A percentile compares a stretch with the other conserved stretches of the same genome.
Conservation (phyloP, 257 asterid species). For the Primulina tabacum region DNA sequence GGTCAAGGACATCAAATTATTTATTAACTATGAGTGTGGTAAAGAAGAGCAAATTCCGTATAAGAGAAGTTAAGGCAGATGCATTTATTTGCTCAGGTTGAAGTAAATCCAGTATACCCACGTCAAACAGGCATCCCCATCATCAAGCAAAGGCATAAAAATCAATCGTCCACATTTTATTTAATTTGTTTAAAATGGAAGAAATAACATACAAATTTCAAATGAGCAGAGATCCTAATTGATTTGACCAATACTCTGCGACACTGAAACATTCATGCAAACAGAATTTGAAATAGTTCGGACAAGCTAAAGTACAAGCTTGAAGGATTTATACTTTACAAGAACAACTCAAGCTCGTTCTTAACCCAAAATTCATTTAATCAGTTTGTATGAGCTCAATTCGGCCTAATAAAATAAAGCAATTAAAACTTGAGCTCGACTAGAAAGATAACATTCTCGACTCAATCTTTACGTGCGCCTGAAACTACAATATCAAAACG, state of each 20-base stretch:
- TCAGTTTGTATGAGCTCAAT: conserved; percentile 15
- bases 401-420: conserved; percentile 10
- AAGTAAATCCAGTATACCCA: background rate
- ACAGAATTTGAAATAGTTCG: background rate
- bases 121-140: background rate
- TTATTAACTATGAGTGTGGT: conserved; percentile 1
- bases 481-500: conserved; percentile 16
- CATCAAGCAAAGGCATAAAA: background rate
- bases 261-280: conserved; percentile 5
- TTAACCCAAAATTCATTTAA: background rate
- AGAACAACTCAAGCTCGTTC: background rate
- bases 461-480: background rate
- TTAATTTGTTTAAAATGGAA: background rate
- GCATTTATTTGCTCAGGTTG: background rate
- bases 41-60: conserved; percentile 6
- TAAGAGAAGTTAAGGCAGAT: conserved; percentile 2
- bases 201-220: background rate
- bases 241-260: background rate
- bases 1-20: background rate
- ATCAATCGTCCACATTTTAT: background rate
- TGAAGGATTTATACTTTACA: background rate
- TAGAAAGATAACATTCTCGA: background rate
- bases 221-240: background rate
- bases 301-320: background rate
- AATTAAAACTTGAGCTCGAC: conserved; percentile 4